These are phyloP conservation scores for Globisporangium lucens DNA, from an alignment of 352 stramenopile species.

Conservation along the genomic window DNA sequence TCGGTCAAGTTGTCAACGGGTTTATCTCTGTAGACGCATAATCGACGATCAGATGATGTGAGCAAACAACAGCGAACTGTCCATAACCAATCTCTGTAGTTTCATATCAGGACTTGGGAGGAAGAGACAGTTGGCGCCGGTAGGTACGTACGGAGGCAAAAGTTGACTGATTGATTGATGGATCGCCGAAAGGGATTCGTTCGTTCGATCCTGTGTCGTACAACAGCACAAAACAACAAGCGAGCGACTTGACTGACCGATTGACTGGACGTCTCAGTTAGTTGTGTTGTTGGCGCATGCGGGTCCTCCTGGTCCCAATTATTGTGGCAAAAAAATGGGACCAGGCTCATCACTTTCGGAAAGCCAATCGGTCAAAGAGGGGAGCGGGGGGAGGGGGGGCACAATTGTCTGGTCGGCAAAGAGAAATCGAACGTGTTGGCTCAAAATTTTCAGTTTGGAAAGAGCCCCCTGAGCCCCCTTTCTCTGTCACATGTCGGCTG, in stretches of 20 bases:
- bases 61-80: no score
- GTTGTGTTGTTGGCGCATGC: background rate
- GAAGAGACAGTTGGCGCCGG: slow-evolving; percentile 14
- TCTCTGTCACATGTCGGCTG: background rate
- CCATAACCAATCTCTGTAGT: background rate
- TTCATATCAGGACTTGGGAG: slow-evolving; percentile 9
- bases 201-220: background rate
- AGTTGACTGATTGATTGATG: slow-evolving; percentile 5
- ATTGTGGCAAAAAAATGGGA: background rate
- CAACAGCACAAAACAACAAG: background rate
- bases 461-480: background rate
- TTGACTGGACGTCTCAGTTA: slow-evolving; percentile 3
- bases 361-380: background rate
- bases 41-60: background rate
- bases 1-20: slow-evolving; percentile 19
- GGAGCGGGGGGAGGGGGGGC: background rate
- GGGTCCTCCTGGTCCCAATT: background rate
- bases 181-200: background rate
- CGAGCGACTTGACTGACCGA: background rate
- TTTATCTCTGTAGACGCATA: slow-evolving; percentile 10
- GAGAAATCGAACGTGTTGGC: slow-evolving; percentile 2
- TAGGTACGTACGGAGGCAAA: slow-evolving; percentile 1
- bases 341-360: background rate
- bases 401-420: slow-evolving; percentile 7
- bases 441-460: slow-evolving; percentile 7